Evolutionary conservation across 176 grass and related monocot genomes (phyloP).

Genomic region (Ensete glaucum): DNA sequence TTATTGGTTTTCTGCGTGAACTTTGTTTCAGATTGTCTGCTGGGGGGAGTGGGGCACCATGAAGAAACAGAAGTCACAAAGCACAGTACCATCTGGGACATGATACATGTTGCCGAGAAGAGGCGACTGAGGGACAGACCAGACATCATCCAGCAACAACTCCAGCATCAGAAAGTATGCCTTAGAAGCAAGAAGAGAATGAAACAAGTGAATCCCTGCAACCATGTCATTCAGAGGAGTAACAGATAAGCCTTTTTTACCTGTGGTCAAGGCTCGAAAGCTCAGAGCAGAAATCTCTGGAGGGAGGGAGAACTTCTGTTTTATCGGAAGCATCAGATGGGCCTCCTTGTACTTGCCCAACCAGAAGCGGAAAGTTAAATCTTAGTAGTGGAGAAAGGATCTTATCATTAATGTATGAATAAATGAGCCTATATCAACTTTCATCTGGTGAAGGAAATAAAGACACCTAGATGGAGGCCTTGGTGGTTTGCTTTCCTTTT

Average conservation of each 20-base stretch:
- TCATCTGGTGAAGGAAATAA: neutral
- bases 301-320: neutral
- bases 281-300: neutral
- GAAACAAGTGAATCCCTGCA: neutral
- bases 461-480: neutral
- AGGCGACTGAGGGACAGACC: slow-evolving; percentile 17
- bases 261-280: neutral
- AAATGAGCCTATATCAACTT: slow-evolving; percentile 8
- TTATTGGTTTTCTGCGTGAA: slow-evolving; percentile 74
- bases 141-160: slow-evolving; percentile 21
- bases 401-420: slow-evolving; percentile 1
- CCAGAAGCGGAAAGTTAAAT: neutral
- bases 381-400: neutral
- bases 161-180: neutral
- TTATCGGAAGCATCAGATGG: slow-evolving; percentile 1
- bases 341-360: neutral
- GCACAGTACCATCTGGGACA: slow-evolving; percentile 15
- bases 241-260: neutral
- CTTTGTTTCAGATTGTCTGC: slow-evolving; percentile 32
- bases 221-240: neutral
- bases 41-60: slow-evolving; percentile 31
- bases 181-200: slow-evolving; percentile 11
- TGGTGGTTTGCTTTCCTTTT: slow-evolving; percentile 17
- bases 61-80: slow-evolving; percentile 46
- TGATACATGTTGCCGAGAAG: slow-evolving; percentile 2